Percentiles rank a stretch among this genome's conserved stretches.
These are phyloP conservation scores for Abrus pulchellus DNA, from an alignment of 306 rosid species.

Conservation along the genomic window DNA sequence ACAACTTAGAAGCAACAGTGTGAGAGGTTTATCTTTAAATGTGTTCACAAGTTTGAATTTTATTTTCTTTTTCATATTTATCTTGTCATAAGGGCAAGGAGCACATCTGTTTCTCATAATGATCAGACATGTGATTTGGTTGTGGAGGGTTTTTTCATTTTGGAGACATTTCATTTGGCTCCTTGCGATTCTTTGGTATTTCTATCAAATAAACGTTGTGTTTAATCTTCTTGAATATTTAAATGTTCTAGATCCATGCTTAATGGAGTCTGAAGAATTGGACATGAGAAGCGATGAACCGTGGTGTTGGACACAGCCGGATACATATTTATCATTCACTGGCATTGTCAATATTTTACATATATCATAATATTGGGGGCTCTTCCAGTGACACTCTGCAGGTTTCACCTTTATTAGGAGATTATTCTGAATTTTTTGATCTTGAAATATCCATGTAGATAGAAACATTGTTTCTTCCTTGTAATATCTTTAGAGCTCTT, in stretches of 20 bases:
- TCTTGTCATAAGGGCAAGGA: constrained; percentile 11
- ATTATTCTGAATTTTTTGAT: constrained; percentile 41
- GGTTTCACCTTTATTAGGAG: constrained; percentile 43
- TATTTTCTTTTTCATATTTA: constrained; percentile 16
- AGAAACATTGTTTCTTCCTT: constrained; percentile 42
- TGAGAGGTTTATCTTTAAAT: constrained; percentile 3
- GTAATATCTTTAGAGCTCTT: constrained; percentile 39
- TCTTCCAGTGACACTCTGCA: constrained; percentile 44
- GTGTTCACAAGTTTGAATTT: constrained; percentile 17
- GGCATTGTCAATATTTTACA: constrained; percentile 41
- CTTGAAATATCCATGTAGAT: constrained; percentile 44
- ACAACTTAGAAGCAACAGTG: constrained; percentile 2
- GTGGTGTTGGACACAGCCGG: constrained; percentile 42
- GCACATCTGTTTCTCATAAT: constrained; percentile 21
- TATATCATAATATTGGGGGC: constrained; percentile 29
- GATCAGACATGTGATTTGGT: constrained; percentile 37
- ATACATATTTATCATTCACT: constrained; percentile 47
- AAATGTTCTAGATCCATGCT: constrained; percentile 59
- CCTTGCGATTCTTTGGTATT: constrained; percentile 7
- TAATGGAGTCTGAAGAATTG: constrained; percentile 53
- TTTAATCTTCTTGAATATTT: constrained; percentile 4
- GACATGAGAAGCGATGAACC: constrained; percentile 33
- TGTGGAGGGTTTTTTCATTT: constrained; percentile 28
- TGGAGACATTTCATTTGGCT: constrained; percentile 25
- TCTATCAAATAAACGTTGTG: constrained; percentile 6